phyloP scores from a whole-genome alignment of 108 stramenopile species.

The Chaetoceros muelleri region DNA sequence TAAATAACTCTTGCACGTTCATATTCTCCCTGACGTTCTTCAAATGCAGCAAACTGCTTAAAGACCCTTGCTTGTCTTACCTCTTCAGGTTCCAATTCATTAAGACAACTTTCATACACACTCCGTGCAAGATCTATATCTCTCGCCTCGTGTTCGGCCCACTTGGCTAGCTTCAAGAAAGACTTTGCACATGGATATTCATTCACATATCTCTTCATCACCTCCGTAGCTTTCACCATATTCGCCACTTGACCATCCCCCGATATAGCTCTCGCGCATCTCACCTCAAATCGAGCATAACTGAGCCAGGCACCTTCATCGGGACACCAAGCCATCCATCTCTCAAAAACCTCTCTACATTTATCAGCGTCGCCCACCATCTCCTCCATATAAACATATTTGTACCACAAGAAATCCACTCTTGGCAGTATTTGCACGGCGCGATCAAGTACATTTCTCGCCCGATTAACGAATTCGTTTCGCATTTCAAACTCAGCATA shows the following conservation, averaged over 20 bases:
- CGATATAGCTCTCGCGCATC: conserved; percentile 51
- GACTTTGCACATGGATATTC: conserved; percentile 78
- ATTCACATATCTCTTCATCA: conserved; percentile 89
- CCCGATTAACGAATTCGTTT: conserved; percentile 96
- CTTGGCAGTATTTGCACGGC: conserved; percentile 92
- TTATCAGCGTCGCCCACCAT: conserved; percentile 90
- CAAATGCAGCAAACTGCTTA: conserved; percentile 76
- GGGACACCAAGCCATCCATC: conserved; percentile 99
- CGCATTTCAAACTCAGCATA: conserved; percentile 99
- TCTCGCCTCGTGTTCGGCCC: conserved; percentile 95
- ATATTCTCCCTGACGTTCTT: conserved; percentile 95
- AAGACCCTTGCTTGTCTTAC: conserved; percentile 70
- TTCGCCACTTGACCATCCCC: conserved; percentile 22
- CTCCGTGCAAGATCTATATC: conserved; percentile 84
- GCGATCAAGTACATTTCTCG: conserved; percentile 96
- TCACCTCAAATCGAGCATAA: conserved; percentile 92
- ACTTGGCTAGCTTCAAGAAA: conserved; percentile 93
- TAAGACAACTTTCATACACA: conserved; percentile 87
- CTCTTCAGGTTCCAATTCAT: conserved; percentile 90
- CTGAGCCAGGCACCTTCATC: conserved; percentile 95
- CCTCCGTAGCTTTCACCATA: conserved; percentile 39
- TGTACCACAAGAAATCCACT: conserved; percentile 98
- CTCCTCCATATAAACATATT: conserved; percentile 99
- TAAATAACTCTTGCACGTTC: conserved; percentile 96
- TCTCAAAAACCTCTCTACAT: conserved; percentile 91